phyloP scores from a whole-genome alignment of 257 asterid species.

The Vinca minor region DNA sequence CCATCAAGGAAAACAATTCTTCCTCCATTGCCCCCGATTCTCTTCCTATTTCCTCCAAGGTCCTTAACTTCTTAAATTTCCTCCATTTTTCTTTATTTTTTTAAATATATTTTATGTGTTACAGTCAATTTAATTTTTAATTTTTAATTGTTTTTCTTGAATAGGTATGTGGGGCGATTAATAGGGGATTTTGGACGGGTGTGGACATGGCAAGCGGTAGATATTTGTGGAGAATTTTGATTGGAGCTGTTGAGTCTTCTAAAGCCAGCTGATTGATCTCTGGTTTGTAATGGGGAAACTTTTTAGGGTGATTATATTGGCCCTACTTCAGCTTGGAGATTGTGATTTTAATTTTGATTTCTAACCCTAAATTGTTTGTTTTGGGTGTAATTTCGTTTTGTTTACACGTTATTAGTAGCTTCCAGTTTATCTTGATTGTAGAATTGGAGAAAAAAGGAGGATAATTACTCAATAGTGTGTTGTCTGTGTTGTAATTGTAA shows the following conservation, averaged over 20 bases:
- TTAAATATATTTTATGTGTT: no score
- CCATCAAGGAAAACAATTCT: slow-evolving; percentile 11
- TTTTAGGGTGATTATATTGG: no score
- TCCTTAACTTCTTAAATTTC: neutral
- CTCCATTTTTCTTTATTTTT: neutral
- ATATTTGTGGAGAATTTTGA: slow-evolving; percentile 78
- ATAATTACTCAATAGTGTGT: neutral
- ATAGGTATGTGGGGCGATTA: slow-evolving; percentile 46
- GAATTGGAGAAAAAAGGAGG: no score
- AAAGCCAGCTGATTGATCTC: slow-evolving; percentile 39
- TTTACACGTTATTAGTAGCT: neutral
- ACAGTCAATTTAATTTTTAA: no score
- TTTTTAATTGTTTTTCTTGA: neutral
- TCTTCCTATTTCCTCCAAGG: slow-evolving; percentile 29
- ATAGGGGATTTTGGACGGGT: slow-evolving; percentile 63
- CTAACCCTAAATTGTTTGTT: neutral
- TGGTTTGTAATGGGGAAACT: slow-evolving; percentile 18
- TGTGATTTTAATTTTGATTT: no score
- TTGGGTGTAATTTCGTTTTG: slow-evolving; percentile 2
- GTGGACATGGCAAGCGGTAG: slow-evolving; percentile 93
- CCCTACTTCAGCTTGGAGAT: no score
- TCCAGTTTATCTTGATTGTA: neutral
- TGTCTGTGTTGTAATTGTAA: neutral
- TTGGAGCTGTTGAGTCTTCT: slow-evolving; percentile 33
- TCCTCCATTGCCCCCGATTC: slow-evolving; percentile 11